Base-by-base conservation (phyloP, 768 basidiomycete genomes). In the Neoboletus magnificus region DNA sequence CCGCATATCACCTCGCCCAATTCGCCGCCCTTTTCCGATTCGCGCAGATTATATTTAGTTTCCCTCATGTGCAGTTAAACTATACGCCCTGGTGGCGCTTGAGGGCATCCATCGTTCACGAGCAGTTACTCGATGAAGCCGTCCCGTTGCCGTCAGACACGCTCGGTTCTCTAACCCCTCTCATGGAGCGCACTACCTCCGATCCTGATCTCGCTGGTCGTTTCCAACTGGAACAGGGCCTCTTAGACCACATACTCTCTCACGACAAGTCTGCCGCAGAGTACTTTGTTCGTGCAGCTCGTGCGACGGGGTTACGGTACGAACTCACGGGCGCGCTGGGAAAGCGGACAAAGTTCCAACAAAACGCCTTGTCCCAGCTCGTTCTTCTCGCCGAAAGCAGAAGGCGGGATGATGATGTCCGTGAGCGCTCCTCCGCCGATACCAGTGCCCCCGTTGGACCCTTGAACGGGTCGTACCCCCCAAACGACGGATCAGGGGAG, bases 241-340 rank as follows among this genome's bases (percentile, higher is more conserved):
- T 94, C 50, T 73, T 91, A n/a, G 78, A 92, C 51, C 91, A 97
- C 69, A 66, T 79, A n/a, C 74, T 91, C 46, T 73, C 77, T 15
- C 84, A 88, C 64, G 92, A 97, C 71, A 89, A 85, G 68, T 66
- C 75, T 1, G 93, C 97, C 6, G 84, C 86, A 12, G 85, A 87
- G 42, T 76, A 77, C 52, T 98, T 98, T 63, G 77, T 93, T 36
- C 76, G 77, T 16, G 93, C 95, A 0, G 89, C 92, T 0, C 79
- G 80, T 47, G 81, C 85, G 33, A 89, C 87, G 16, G 87, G 86
- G 4, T 71, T 99, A 60, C 82, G 89, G 70, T 98, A 92, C 68
- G 91, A 93, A 71, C 77, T 98, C 50, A 95, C 92, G 0, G 97
- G 97, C 9, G 91, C 93, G 11, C 77, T 95, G 50, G 97, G 97